Conservation (phyloP, 306 rosid genomes). For the Citrullus colocynthis region DNA sequence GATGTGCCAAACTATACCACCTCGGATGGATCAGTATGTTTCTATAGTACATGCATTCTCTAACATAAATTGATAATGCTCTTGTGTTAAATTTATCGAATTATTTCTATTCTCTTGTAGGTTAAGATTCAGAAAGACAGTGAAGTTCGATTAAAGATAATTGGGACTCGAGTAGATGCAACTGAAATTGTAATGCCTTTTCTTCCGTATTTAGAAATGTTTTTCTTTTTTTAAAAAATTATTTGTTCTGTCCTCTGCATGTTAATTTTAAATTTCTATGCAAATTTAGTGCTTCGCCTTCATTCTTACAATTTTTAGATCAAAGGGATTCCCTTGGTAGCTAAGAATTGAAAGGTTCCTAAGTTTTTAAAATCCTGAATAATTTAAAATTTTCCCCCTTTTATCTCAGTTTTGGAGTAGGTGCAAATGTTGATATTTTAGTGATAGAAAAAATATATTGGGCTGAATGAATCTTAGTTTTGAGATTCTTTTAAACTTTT, state of each 20-base stretch:
- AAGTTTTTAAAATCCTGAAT: too few species aligned
- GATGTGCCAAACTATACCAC: constrained; percentile 95
- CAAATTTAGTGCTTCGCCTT: neutral
- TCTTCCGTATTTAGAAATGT: neutral
- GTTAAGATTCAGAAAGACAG: constrained; percentile 97
- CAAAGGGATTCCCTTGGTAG: neutral
- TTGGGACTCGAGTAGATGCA: constrained; percentile 94
- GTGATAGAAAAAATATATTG: neutral
- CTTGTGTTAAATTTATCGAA: constrained; percentile 1
- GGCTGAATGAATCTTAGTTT: neutral
- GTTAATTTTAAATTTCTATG: neutral
- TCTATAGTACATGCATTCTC: constrained; percentile 4
- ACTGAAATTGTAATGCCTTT: constrained; percentile 71
- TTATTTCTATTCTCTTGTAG: constrained; percentile 29
- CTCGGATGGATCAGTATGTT: constrained; percentile 84
- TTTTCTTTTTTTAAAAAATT: neutral
- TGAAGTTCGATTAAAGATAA: constrained; percentile 91
- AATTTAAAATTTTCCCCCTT: too few species aligned
- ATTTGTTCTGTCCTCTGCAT: neutral
- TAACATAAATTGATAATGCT: neutral
- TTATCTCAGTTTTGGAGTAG: too few species aligned
- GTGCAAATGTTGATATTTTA: neutral
- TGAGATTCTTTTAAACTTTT: neutral
- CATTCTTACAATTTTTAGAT: neutral
- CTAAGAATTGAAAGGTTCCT: neutral